These are phyloP conservation scores for Jasminum sambac DNA, from an alignment of 257 asterid genomes.

Conservation along the genomic window DNA sequence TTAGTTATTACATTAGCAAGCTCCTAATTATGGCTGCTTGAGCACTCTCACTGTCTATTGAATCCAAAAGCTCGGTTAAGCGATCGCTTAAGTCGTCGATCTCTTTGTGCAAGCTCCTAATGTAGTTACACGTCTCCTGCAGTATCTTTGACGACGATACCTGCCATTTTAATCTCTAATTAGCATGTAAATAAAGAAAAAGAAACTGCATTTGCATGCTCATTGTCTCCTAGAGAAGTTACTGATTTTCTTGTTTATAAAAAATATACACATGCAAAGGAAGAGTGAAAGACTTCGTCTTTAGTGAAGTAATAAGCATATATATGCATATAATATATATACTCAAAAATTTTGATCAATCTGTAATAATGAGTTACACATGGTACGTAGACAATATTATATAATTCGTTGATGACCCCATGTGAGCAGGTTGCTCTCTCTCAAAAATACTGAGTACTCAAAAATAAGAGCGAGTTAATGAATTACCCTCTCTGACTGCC, in stretches of 20 bases:
- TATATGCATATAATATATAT: too few relatives aligned
- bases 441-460: too few relatives aligned
- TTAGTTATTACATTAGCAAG: constrained; percentile 36
- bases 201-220: background rate
- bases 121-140: constrained; percentile 60
- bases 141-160: constrained; percentile 50
- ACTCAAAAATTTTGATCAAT: too few relatives aligned
- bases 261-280: background rate
- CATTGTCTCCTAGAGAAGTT: background rate
- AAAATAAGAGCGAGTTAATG: background rate
- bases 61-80: constrained; percentile 45
- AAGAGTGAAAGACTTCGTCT: background rate
- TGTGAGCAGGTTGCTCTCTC: too few relatives aligned
- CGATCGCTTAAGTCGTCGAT: constrained; percentile 51
- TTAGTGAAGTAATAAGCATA: too few relatives aligned
- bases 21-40: constrained; percentile 57
- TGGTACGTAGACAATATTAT: too few relatives aligned
- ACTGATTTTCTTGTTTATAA: too few relatives aligned
- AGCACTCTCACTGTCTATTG: constrained; percentile 47
- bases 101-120: constrained; percentile 47
- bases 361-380: too few relatives aligned
- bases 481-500: constrained; percentile 49
- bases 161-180: constrained; percentile 11
- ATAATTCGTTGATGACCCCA: too few relatives aligned
- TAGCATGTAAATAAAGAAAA: background rate